Evolutionary conservation across 176 grass and related monocot species (phyloP).

Genomic region (Rhynchospora pubera): DNA sequence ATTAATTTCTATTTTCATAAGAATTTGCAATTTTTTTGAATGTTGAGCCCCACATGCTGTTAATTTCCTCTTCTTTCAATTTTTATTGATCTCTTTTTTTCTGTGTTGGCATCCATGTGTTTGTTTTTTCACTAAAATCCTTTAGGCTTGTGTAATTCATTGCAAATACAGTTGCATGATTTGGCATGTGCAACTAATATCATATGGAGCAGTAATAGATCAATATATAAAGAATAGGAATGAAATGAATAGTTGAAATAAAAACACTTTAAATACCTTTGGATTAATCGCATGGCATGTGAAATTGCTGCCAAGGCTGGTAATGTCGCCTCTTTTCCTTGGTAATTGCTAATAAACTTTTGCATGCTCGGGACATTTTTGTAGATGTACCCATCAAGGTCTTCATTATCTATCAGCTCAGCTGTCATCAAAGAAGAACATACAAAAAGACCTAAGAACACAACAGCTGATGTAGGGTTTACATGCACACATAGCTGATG

Average conservation of each 20-base stretch:
- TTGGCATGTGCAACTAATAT: too few species aligned
- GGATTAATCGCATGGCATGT: conserved; percentile 58
- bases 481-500: too few species aligned
- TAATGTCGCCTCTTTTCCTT: conserved; percentile 33
- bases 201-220: not conserved
- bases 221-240: not conserved
- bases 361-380: conserved; percentile 55
- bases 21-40: not conserved
- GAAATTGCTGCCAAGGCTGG: conserved; percentile 66
- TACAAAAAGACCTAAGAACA: not conserved
- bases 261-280: conserved; percentile 33
- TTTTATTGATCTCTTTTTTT: not conserved
- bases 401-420: conserved; percentile 39
- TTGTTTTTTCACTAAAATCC: not conserved
- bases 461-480: too few species aligned
- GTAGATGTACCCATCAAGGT: conserved; percentile 56
- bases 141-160: not conserved
- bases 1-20: not conserved
- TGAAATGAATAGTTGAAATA: not conserved
- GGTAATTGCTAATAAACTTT: conserved; percentile 46
- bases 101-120: not conserved
- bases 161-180: too few species aligned
- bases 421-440: conserved; percentile 31
- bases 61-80: not conserved
- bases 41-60: not conserved